Conservation (phyloP, 306 rosid species). For the Phaseolus lunatus region DNA sequence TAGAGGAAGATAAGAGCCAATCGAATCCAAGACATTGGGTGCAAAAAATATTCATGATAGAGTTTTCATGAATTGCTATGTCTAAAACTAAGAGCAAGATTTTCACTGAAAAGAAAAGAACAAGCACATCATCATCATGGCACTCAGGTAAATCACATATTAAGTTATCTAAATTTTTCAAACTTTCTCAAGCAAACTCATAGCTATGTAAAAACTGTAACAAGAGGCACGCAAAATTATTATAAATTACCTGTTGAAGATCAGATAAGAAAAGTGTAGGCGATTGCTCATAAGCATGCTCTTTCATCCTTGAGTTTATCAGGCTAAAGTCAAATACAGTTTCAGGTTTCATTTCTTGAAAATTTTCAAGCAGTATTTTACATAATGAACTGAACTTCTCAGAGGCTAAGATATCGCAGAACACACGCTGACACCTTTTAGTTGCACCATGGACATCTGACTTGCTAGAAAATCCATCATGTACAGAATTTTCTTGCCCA, state of each 20-base stretch:
- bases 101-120: not conserved
- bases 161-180: slow-evolving; percentile 5
- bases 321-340: slow-evolving; percentile 70
- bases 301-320: slow-evolving; percentile 76
- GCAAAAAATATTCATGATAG: slow-evolving; percentile 4
- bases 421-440: slow-evolving; percentile 64
- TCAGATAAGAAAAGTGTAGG: slow-evolving; percentile 83
- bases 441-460: slow-evolving; percentile 48
- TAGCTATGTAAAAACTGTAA: slow-evolving; percentile 19
- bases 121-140: slow-evolving; percentile 18
- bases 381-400: slow-evolving; percentile 75
- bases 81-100: not conserved
- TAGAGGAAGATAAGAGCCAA: not conserved
- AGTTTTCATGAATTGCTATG: not conserved
- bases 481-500: slow-evolving; percentile 52
- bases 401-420: slow-evolving; percentile 66
- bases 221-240: not conserved
- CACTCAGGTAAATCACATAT: slow-evolving; percentile 25
- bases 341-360: slow-evolving; percentile 77
- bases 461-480: slow-evolving; percentile 59
- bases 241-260: slow-evolving; percentile 76
- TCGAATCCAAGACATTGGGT: not conserved
- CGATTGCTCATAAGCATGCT: slow-evolving; percentile 71
- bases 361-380: slow-evolving; percentile 68
- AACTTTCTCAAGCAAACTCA: slow-evolving; percentile 25